Evolutionary conservation across 179 eudicot species (phyloP), one percentile per base, ranked within the genome.

Genomic region (Beta macrorhiza): DNA sequence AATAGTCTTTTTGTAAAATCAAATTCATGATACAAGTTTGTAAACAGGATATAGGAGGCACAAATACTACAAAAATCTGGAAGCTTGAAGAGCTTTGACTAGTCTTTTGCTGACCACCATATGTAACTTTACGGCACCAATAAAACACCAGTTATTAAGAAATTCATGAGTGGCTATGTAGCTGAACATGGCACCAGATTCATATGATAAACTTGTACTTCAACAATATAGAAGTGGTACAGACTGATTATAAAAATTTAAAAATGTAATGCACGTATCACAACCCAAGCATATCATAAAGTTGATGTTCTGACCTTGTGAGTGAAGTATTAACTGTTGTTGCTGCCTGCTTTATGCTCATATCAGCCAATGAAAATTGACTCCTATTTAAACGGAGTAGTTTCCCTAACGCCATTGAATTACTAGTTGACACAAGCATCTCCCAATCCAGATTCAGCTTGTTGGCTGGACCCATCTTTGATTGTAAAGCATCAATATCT

Each of bases 351-450:
- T 80, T 82, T 22, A 80, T 81, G 75, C 70, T 76, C 61, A 52
- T 65, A 15, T 71, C 81, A 45, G 80, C 59, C 29, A 58, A 45
- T 52, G 81, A 76, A 63, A 11, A 42, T 58, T 79, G 85, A 65
- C 67, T 76, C 70, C 58, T 83, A 74, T 85, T 84, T 84, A 83
- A 85, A 81, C 87, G 81, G 59, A 93, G 87, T 85, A 96, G 76
- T 83, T 94, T 96, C 58, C 94, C 99, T 81, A 96, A 77, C 49
- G 97, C 93, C 80, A 79, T 81, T 74, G 92, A 81, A 80, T 85
- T 86, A 78, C 83, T 83, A 45, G 92, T 90, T 81, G 93, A 89
- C 44, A 89, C 84, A 57, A 92, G 90, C 93, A 96, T 88, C 86
- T 92, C 99, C 87, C 80, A 79, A 32, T 90, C 85, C 84, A 96